phyloP scores from a whole-genome alignment of 192 early-diverging fungal species.

The Coemansia sp. region DNA sequence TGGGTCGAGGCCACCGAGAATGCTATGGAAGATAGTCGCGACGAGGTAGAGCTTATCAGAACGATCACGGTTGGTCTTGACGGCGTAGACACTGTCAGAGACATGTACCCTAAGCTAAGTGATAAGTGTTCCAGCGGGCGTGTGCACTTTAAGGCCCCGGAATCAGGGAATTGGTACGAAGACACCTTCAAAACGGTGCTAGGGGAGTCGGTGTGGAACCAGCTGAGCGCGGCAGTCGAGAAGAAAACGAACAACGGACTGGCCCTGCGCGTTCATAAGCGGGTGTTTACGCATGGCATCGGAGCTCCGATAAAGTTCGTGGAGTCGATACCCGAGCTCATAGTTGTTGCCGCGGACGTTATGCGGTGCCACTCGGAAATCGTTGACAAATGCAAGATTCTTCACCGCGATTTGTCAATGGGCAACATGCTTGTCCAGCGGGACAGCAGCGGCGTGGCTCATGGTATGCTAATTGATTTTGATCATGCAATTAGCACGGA shows the following conservation, averaged over 20 bases:
- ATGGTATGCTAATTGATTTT: constrained; percentile 38
- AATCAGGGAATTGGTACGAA: constrained; percentile 1
- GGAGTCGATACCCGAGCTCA: constrained; percentile 8
- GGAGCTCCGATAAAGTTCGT: constrained; percentile 10
- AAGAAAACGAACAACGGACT: background rate
- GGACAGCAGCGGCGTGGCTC: background rate
- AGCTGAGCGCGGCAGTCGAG: background rate
- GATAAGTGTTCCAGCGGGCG: constrained; percentile 1
- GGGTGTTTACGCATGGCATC: constrained; percentile 10
- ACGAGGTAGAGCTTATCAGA: no score
- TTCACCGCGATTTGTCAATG: constrained; percentile 26
- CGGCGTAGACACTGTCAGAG: background rate
- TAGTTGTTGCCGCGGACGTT: constrained; percentile 19
- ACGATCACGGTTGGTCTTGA: constrained; percentile 1
- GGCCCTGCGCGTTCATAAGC: constrained; percentile 7
- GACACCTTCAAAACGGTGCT: constrained; percentile 9
- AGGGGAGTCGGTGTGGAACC: constrained; percentile 2
- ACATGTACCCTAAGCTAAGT: constrained; percentile 1
- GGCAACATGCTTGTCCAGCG: constrained; percentile 17
- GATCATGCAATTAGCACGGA: constrained; percentile 19
- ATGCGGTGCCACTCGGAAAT: constrained; percentile 16
- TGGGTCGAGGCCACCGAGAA: no score
- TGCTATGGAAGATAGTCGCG: no score
- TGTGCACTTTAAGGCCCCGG: background rate
- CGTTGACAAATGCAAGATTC: constrained; percentile 1